Conservation (phyloP, 345 rosid species). For the Moricandia moricandioides region DNA sequence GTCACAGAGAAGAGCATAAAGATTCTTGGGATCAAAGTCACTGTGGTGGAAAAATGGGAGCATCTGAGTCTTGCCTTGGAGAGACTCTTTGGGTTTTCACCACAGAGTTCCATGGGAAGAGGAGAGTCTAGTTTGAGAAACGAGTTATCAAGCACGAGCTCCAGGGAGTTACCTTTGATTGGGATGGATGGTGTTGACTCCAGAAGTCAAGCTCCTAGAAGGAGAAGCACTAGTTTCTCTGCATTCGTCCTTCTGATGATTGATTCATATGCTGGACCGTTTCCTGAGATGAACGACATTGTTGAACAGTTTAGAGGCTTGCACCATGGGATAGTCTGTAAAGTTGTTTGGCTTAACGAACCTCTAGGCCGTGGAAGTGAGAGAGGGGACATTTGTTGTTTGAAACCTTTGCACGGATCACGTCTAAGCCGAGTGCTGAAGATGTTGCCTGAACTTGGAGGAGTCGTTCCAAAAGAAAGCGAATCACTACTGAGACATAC, state of each 20-base stretch:
- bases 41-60: conserved; percentile 45
- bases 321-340: conserved; percentile 30
- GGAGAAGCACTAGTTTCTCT: conserved; percentile 27
- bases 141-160: conserved; percentile 37
- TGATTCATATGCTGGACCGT: conserved; percentile 63
- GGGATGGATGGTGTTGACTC: conserved; percentile 51
- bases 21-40: conserved; percentile 50
- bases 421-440: conserved; percentile 48
- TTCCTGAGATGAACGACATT: conserved; percentile 29
- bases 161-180: conserved; percentile 52
- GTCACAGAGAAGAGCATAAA: conserved; percentile 52
- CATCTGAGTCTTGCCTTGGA: conserved; percentile 36
- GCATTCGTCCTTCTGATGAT: conserved; percentile 54
- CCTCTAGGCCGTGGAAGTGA: conserved; percentile 27
- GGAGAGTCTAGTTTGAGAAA: conserved; percentile 42
- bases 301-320: conserved; percentile 51
- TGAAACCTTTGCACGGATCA: conserved; percentile 76
- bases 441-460: conserved; percentile 69
- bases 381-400: conserved; percentile 35
- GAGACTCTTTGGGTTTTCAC: conserved; percentile 39
- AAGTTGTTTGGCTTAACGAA: conserved; percentile 73
- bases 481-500: conserved; percentile 24
- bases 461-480: conserved; percentile 23
- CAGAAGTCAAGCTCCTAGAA: conserved; percentile 27
- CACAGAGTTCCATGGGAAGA: conserved; percentile 45